Conservation (phyloP, 2,329 filamentous ascomycete genomes). For the Thielaviopsis ethacetica region DNA sequence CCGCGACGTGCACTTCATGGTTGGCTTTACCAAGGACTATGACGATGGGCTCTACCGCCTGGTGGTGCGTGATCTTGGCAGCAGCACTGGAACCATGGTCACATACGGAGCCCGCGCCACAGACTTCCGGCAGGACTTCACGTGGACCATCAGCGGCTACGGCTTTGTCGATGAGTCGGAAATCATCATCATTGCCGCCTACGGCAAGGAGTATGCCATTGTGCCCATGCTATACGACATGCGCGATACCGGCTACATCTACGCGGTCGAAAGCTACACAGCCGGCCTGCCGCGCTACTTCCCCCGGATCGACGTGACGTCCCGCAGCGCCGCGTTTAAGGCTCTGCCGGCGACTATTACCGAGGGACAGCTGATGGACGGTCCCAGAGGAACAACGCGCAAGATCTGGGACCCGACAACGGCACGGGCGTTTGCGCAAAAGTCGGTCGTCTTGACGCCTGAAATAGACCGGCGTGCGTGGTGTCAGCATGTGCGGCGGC, state of each 20-base stretch:
- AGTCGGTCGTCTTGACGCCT: not conserved
- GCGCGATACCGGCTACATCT: not conserved
- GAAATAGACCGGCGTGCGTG: not conserved
- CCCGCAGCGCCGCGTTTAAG: not conserved
- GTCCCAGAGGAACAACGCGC: not conserved
- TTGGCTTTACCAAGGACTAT: slow-evolving; percentile 1
- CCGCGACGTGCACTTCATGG: not conserved
- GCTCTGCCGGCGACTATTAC: not conserved
- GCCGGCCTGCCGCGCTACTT: not conserved
- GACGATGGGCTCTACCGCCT: not conserved
- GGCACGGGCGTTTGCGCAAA: not conserved
- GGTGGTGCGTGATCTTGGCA: not conserved
- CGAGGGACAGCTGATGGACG: slow-evolving; percentile 1
- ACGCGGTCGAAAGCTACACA: not conserved
- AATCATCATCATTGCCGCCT: not conserved
- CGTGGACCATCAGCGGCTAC: slow-evolving; percentile 2
- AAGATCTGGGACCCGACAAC: slow-evolving; percentile 2
- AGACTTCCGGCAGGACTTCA: not conserved
- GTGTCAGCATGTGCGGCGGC: not conserved
- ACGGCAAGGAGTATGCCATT: slow-evolving; percentile 1
- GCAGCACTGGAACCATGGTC: not conserved
- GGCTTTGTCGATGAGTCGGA: not conserved
- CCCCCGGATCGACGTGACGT: not conserved
- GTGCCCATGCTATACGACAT: slow-evolving; percentile 2
- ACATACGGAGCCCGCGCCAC: slow-evolving; percentile 1